Evolutionary conservation across 306 rosid genomes (phyloP), one percentile per base, ranked within the genome.

Genomic region (Argentina anserina): DNA sequence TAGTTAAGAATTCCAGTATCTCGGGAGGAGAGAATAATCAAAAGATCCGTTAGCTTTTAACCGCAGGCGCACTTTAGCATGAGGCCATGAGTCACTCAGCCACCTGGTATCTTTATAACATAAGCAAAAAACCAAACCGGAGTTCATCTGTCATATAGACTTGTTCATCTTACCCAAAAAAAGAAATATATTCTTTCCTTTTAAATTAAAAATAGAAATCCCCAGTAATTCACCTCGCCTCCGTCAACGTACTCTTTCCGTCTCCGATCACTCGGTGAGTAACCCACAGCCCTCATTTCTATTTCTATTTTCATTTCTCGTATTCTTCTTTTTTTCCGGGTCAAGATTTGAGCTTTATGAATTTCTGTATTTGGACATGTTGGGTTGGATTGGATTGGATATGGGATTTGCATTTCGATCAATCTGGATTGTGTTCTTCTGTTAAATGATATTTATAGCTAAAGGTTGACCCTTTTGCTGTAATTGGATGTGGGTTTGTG

Each of bases 41-140:
- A 53, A 23, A 15, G 21, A 71, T 39, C 39, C 29, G 14, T 3
- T 42, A 40, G 26, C 42, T 3, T 15, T 68, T 6, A 39, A 72
- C 15, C 29, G 3, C 0, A 41, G 2, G 83, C 46, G 76, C 76
- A 75, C 39, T 79, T 64, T 75, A 80, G 73, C 76, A n/a, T n/a
- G n/a, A n/a, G n/a, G n/a, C n/a, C n/a, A n/a, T n/a, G n/a, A 13
- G 0, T 14, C n/a, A n/a, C n/a, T n/a, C n/a, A 14, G 42, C 25
- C 2, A 11, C 59, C 1, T 2, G 2, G 21, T 25, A 31, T 43
- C 31, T 29, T 34, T 21, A 46, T n/a, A 34, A 37, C 10, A 41
- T 25, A 50, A 13, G 42, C 42, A 29, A 50, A 33, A n/a, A 25
- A 1, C 11, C 0, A 50, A 34, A 0, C 34, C 11, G 4, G 14